Percentiles rank a stretch among this genome's conserved stretches.
phyloP scores from a whole-genome alignment of 2,329 filamentous ascomycete species.

The Plectosphaerella plurivora region DNA sequence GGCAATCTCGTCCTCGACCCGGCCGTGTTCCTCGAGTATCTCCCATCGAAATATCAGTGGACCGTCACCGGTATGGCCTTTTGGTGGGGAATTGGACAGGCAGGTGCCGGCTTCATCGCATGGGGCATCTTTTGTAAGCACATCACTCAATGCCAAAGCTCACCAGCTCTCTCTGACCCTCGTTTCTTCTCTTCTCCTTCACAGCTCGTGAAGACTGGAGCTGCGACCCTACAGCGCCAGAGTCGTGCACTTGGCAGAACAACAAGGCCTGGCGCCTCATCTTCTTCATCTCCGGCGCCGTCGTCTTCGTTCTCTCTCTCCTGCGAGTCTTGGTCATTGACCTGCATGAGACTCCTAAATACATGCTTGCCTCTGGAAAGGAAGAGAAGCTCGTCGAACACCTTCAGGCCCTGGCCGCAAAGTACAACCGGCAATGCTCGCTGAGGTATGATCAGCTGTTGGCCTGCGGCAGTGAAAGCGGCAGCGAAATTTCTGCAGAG shows the following conservation, averaged over 20 bases:
- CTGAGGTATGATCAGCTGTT: conserved; percentile 33
- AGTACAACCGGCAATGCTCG: conserved; percentile 32
- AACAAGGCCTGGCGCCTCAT: conserved; percentile 49
- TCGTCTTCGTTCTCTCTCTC: conserved; percentile 45
- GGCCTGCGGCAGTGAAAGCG: conserved; percentile 32
- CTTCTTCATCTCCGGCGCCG: conserved; percentile 39
- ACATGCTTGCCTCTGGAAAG: conserved; percentile 45
- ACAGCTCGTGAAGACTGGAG: background rate
- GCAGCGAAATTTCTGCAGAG: conserved; percentile 14
- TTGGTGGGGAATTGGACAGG: conserved; percentile 45
- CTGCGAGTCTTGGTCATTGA: conserved; percentile 48
- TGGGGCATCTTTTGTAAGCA: conserved; percentile 37
- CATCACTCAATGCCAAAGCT: conserved; percentile 17
- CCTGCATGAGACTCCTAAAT: conserved; percentile 57
- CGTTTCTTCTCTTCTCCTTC: background rate
- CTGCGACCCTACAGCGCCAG: conserved; percentile 15
- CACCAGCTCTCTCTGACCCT: background rate
- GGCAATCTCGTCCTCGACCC: conserved; percentile 64
- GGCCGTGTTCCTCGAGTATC: conserved; percentile 40
- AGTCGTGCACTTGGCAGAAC: conserved; percentile 31
- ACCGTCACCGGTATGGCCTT: conserved; percentile 54
- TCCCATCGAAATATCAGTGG: conserved; percentile 55
- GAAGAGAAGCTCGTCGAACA: conserved; percentile 45
- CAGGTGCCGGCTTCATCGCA: conserved; percentile 38
- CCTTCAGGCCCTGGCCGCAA: conserved; percentile 30